These are phyloP conservation scores for Candida orba DNA, from an alignment of 805 yeast genomes.

Conservation along the genomic window DNA sequence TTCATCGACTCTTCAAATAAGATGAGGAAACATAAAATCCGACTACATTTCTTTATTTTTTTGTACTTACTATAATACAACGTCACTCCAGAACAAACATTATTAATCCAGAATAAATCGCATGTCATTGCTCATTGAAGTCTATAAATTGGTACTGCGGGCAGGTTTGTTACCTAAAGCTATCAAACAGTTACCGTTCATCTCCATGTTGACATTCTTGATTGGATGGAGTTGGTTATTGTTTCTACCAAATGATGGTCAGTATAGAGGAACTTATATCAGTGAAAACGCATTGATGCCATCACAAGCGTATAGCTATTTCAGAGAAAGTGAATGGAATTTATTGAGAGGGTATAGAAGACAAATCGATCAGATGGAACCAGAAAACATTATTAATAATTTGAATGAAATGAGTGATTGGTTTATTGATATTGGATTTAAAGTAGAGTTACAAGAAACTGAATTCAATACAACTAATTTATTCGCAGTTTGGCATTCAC, in stretches of 20 bases:
- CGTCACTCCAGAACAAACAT: background rate
- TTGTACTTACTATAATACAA: too few relatives aligned
- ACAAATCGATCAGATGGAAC: constrained; percentile 31
- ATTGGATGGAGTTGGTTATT: constrained; percentile 53
- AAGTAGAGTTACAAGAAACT: constrained; percentile 40
- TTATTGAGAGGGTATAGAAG: constrained; percentile 73
- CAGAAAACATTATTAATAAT: constrained; percentile 32
- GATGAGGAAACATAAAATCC: too few relatives aligned
- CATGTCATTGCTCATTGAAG: constrained; percentile 41
- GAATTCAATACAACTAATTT: constrained; percentile 40
- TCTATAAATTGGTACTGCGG: constrained; percentile 37
- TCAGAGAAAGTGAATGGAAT: constrained; percentile 93
- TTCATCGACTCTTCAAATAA: background rate
- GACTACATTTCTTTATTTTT: too few relatives aligned
- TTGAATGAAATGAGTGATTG: constrained; percentile 39
- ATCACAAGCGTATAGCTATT: constrained; percentile 87
- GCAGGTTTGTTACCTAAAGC: constrained; percentile 42
- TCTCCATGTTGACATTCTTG: constrained; percentile 36
- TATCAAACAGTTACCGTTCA: constrained; percentile 33
- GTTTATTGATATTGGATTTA: constrained; percentile 68
- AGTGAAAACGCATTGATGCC: constrained; percentile 97
- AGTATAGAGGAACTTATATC: constrained; percentile 74
- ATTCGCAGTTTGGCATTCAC: constrained; percentile 84
- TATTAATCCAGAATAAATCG: too few relatives aligned
- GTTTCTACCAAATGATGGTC: constrained; percentile 72